Evolutionary conservation across 2,329 filamentous ascomycete species (phyloP), one percentile per base, ranked within the genome.

Genomic region (Scedosporium minutisporum): DNA sequence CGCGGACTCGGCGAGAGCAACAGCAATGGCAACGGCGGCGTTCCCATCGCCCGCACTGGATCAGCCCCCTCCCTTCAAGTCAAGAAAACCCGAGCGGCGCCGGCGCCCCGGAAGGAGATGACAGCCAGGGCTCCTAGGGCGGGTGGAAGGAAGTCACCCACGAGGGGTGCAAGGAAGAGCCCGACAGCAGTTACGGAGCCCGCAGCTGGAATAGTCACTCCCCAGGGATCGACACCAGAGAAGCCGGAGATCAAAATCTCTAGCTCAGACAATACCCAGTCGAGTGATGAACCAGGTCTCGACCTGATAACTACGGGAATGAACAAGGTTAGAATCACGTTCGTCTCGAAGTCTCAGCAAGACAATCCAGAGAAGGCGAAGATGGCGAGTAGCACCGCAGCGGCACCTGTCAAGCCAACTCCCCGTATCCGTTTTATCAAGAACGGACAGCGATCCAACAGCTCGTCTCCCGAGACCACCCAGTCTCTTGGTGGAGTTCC

Each of bases 251-350:
- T 58, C 23, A 44, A 38, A 46, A 55, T 57, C 29, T 63, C 60
- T 3, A 41, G 65, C 14, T 58, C 69, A 6, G 68, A 67, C 2
- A 74, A 77, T 58, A 6, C 21, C 10, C 46, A 23, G 27, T 23
- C 10, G 55, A 58, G 27, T 25, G 16, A 14, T 4, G 25, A 33
- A 6, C 12, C 27, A 6, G 80, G 80, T 58, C 69, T 87, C 42
- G 82, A 86, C 61, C 79, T 74, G 59, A 76, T 88, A 64, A 82
- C 83, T 0, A 77, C 75, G 42, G 80, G 82, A 1, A 82, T 87
- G 79, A 86, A 82, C 70, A 85, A 82, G 70, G 83, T 87, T 63
- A 86, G 82, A 69, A 84, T 87, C 67, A 86, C 82, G 61, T 70
- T 87, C 25, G 76, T 86, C 46, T 85, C 83, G 1, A 79, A 85